Conservation (phyloP, 805 yeast species). For the Nakazawaea molendinolei region DNA sequence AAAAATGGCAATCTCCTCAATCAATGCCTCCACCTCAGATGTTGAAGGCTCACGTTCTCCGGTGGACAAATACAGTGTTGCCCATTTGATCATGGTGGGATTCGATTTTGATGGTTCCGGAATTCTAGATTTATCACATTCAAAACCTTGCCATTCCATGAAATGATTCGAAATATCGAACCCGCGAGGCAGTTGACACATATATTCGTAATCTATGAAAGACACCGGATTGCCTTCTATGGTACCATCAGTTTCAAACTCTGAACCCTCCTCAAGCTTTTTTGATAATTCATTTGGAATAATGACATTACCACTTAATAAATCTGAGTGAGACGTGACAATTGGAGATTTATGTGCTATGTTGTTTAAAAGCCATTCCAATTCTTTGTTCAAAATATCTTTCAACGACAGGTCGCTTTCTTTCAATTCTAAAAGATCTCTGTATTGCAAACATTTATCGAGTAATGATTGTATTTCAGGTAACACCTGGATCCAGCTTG, state of each 20-base stretch:
- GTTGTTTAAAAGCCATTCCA: slow-evolving; percentile 43
- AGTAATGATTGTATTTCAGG: slow-evolving; percentile 42
- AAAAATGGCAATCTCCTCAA: slow-evolving; percentile 50
- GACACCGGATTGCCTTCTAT: slow-evolving; percentile 33
- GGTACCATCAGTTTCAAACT: slow-evolving; percentile 12
- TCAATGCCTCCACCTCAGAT: slow-evolving; percentile 23
- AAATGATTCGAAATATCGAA: slow-evolving; percentile 72
- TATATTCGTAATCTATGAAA: slow-evolving; percentile 68
- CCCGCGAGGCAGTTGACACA: slow-evolving; percentile 67
- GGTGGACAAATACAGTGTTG: slow-evolving; percentile 42
- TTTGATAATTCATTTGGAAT: slow-evolving; percentile 37
- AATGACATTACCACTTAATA: slow-evolving; percentile 67
- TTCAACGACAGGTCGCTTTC: slow-evolving; percentile 16
- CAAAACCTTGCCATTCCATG: slow-evolving; percentile 79
- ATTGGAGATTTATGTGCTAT: slow-evolving; percentile 39
- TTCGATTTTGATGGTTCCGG: slow-evolving; percentile 43
- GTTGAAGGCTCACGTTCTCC: background rate
- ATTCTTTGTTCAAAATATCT: slow-evolving; percentile 40
- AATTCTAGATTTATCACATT: slow-evolving; percentile 54
- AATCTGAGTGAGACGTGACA: slow-evolving; percentile 67
- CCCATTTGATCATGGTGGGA: slow-evolving; percentile 48
- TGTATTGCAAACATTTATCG: slow-evolving; percentile 29
- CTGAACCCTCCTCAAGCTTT: background rate
- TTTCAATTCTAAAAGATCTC: slow-evolving; percentile 17
- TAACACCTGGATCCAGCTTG: slow-evolving; percentile 55